Conservation (phyloP, 352 stramenopile genomes). For the Globisporangium barbulae region DNA sequence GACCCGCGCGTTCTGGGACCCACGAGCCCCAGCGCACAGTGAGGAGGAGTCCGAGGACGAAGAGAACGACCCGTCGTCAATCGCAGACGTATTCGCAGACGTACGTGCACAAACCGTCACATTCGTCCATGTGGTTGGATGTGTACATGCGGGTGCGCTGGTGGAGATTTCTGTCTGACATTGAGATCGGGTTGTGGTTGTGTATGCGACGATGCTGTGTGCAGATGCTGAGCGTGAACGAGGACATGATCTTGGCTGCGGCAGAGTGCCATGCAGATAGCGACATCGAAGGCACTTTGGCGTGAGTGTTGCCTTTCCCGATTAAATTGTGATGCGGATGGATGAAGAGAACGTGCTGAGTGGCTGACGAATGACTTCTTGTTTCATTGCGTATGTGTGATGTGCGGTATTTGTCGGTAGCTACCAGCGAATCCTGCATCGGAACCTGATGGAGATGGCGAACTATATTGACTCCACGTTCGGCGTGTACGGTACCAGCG, state of each 20-base stretch:
- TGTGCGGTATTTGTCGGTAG: constrained; percentile 18
- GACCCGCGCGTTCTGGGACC: constrained; percentile 6
- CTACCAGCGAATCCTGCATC: constrained; percentile 72
- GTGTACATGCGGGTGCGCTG: too few relatives aligned
- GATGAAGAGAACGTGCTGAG: background rate
- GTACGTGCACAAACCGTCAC: constrained; percentile 22
- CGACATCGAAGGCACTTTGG: constrained; percentile 44
- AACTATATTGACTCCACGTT: constrained; percentile 77
- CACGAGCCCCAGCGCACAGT: background rate
- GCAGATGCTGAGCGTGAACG: constrained; percentile 73
- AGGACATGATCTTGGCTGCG: constrained; percentile 61
- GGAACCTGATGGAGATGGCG: constrained; percentile 78
- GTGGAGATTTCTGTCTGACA: too few relatives aligned
- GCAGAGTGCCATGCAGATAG: constrained; percentile 61
- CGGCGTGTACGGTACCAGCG: constrained; percentile 54
- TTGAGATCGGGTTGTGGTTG: too few relatives aligned
- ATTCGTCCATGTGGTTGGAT: too few relatives aligned
- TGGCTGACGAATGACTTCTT: background rate
- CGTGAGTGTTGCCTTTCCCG: constrained; percentile 28
- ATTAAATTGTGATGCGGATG: too few relatives aligned
- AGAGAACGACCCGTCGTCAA: constrained; percentile 42
- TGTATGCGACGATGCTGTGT: background rate
- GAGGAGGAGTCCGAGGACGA: constrained; percentile 22
- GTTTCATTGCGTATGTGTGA: background rate
- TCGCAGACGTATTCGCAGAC: constrained; percentile 66